Conservation (phyloP, 495 filamentous ascomycete genomes). For the Endocarpon pusillum region DNA sequence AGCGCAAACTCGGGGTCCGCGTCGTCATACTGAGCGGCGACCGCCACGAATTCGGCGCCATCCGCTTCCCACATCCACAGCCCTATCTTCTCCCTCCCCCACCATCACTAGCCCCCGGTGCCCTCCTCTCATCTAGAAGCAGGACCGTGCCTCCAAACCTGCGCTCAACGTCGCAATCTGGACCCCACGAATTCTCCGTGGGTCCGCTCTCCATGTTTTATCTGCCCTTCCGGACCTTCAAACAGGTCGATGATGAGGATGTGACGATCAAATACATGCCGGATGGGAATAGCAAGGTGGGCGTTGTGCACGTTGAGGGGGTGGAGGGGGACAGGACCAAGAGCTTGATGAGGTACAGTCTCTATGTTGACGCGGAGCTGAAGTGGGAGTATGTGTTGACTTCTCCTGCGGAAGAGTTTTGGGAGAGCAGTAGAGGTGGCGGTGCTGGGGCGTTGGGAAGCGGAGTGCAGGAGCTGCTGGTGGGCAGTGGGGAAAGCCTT, state of each 20-base stretch:
- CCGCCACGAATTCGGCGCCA: slow-evolving; percentile 87
- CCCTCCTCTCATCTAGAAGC: too few relatives aligned
- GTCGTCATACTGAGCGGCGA: slow-evolving; percentile 81
- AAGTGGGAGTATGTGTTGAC: slow-evolving; percentile 47
- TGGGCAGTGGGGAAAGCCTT: too few relatives aligned
- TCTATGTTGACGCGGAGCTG: slow-evolving; percentile 65
- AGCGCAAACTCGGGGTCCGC: slow-evolving; percentile 46
- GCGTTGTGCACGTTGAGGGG: slow-evolving; percentile 66
- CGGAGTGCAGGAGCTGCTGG: too few relatives aligned
- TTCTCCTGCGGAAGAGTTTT: slow-evolving; percentile 19
- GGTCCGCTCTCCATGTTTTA: slow-evolving; percentile 89
- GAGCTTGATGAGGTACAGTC: slow-evolving; percentile 51
- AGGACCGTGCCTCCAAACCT: slow-evolving; percentile 25
- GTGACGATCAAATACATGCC: slow-evolving; percentile 72
- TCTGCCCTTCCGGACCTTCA: slow-evolving; percentile 68
- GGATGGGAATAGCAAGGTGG: slow-evolving; percentile 80
- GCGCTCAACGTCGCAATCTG: slow-evolving; percentile 5
- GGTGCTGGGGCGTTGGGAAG: too few relatives aligned
- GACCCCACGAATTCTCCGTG: slow-evolving; percentile 74
- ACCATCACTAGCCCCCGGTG: slow-evolving; percentile 16
- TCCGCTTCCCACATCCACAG: slow-evolving; percentile 60
- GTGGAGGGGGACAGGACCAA: too few relatives aligned
- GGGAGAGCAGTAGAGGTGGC: too few relatives aligned
- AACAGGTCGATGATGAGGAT: slow-evolving; percentile 60
- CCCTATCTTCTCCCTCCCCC: slow-evolving; percentile 10